phyloP scores from a whole-genome alignment of 202 grass and related monocot species.

The Schoenoplectus tabernaemontani region DNA sequence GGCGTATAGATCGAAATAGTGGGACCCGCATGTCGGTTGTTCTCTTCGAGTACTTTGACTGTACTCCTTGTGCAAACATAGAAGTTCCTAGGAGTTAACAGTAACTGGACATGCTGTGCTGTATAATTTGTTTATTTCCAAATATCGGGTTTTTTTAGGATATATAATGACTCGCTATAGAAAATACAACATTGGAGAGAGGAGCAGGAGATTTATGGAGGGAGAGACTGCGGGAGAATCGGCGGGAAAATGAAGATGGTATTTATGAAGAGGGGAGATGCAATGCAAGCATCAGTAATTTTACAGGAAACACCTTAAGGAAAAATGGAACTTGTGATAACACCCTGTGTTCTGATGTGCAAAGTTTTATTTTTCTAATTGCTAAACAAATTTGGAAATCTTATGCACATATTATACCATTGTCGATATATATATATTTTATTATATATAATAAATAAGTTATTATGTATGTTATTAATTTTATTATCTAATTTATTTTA shows the following conservation, averaged over 20 bases:
- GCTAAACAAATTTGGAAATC: no score
- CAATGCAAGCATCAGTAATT: no score
- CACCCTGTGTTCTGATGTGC: not conserved
- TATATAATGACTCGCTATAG: not conserved
- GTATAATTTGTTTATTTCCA: not conserved
- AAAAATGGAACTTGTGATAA: not conserved
- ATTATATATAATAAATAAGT: no score
- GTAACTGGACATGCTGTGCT: not conserved
- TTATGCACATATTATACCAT: no score
- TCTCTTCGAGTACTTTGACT: not conserved
- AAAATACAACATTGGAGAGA: not conserved
- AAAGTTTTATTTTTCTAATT: not conserved
- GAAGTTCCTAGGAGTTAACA: no score
- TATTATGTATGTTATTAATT: no score
- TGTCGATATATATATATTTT: no score
- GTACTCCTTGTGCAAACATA: conserved; percentile 6
- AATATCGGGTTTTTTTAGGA: not conserved
- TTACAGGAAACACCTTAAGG: not conserved
- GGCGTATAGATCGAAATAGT: no score
- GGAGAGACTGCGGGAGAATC: not conserved
- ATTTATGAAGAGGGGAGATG: no score
- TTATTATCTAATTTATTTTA: no score
- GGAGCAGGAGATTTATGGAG: not conserved
- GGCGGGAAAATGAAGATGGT: conserved; percentile 19
- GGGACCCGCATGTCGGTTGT: not conserved